phyloP scores from a whole-genome alignment of 208 protist genomes.

The Trypanosoma theileri region DNA sequence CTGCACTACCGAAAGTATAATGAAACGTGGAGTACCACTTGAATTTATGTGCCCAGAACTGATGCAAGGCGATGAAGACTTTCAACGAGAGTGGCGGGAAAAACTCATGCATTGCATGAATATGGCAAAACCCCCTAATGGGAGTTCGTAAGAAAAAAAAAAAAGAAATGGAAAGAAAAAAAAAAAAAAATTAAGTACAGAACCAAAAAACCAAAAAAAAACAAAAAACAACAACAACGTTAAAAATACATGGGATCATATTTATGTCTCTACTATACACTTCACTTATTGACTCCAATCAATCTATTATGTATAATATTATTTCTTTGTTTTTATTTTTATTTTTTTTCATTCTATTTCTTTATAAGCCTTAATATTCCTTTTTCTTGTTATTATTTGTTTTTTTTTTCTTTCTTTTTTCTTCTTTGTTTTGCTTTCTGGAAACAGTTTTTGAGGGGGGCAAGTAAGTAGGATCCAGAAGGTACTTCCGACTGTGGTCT shows the following conservation, averaged over 20 bases:
- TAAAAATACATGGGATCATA: no score
- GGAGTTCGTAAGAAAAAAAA: neutral
- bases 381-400: slow-evolving; percentile 11
- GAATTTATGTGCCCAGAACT: slow-evolving; percentile 70
- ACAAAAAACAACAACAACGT: no score
- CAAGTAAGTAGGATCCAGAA: no score
- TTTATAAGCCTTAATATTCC: neutral
- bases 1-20: slow-evolving; percentile 43
- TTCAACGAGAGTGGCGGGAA: slow-evolving; percentile 27
- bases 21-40: slow-evolving; percentile 68
- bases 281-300: no score
- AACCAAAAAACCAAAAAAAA: no score
- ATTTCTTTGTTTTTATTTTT: neutral
- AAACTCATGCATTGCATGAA: slow-evolving; percentile 22
- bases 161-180: slow-evolving; percentile 2
- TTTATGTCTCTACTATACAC: no score
- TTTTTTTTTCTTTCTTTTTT: slow-evolving; percentile 4
- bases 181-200: neutral
- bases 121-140: neutral
- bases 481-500: no score
- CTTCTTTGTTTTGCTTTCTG: no score
- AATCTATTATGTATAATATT: neutral
- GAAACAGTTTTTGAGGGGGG: no score
- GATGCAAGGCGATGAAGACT: slow-evolving; percentile 39
- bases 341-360: slow-evolving; percentile 7